Evolutionary conservation across 176 grass and related monocot species (phyloP), one percentile per base, ranked within the genome.

Genomic region (Carex pumila): DNA sequence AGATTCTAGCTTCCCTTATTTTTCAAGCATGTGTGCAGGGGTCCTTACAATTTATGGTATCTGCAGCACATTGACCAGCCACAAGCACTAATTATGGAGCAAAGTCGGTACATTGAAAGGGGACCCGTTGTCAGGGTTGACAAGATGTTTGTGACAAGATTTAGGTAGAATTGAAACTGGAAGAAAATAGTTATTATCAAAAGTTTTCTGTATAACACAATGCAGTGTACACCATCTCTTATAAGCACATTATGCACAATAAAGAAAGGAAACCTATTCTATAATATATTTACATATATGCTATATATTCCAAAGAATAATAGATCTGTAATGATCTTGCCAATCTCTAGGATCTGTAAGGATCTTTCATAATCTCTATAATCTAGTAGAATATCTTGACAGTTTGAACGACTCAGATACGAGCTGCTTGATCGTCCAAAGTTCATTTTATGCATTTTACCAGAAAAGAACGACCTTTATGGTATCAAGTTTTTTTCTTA

Each of bases 381-480:
- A n/a, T n/a, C n/a, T n/a, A n/a, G n/a, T n/a, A n/a, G n/a, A n/a
- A n/a, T n/a, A n/a, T n/a, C n/a, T n/a, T n/a, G n/a, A n/a, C n/a
- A n/a, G n/a, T n/a, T 90, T 2, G 94, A 97, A 65, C 91, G 91
- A 87, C 83, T 97, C 32, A 88, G 85, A 62, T 64, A 71, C 85
- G 81, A 55, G 66, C 88, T 97, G 67, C 87, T 81, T 56, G 79
- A 84, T 2, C 77, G 45, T 29, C 94, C 91, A 37, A 34, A 94
- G 64, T 97, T 97, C 91, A 72, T 97, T 30, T 89, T 97, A 6
- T 97, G 91, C 87, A 85, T 97, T 91, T 82, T 97, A 71, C 91
- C 91, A 15, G 94, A 97, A 85, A 97, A 84, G 62, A 97, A 87
- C 65, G 94, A 94, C 71, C 82, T 97, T 85, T 97, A 94, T 61